These are phyloP conservation scores for Ascocoryne sarcoides DNA, from an alignment of 2,329 filamentous ascomycete genomes.

Conservation along the genomic window DNA sequence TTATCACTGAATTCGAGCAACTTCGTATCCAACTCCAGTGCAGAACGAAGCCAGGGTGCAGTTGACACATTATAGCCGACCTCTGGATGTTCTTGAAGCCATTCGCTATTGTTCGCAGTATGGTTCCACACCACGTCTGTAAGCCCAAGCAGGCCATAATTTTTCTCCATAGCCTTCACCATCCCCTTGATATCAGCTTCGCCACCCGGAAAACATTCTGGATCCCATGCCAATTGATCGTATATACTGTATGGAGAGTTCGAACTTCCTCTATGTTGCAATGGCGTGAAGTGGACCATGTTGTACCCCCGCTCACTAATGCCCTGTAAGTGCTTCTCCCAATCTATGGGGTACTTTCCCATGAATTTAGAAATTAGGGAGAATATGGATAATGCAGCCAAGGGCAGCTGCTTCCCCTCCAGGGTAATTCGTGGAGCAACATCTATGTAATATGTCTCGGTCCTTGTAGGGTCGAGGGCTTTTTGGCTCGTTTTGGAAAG, in stretches of 20 bases:
- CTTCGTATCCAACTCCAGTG: conserved; percentile 69
- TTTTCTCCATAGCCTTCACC: conserved; percentile 71
- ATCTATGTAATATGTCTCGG: conserved; percentile 83
- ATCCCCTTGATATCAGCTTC: conserved; percentile 72
- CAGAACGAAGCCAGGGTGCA: conserved; percentile 66
- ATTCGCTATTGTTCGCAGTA: conserved; percentile 89
- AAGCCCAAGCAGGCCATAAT: conserved; percentile 76
- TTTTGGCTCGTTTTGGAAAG: conserved; percentile 44
- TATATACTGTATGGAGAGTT: conserved; percentile 97
- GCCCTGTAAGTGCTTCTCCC: conserved; percentile 80
- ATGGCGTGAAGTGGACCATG: conserved; percentile 96
- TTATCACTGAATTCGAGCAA: conserved; percentile 57
- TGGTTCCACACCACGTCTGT: conserved; percentile 98
- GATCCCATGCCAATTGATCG: conserved; percentile 84
- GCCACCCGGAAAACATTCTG: conserved; percentile 70
- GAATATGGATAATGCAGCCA: conserved; percentile 84
- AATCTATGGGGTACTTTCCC: conserved; percentile 83
- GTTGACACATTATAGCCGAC: conserved; percentile 91
- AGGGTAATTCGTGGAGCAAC: conserved; percentile 75
- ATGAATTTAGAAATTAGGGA: conserved; percentile 97
- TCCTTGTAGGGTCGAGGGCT: conserved; percentile 51
- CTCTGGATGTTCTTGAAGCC: conserved; percentile 90
- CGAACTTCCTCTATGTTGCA: conserved; percentile 79
- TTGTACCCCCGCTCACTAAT: conserved; percentile 93
- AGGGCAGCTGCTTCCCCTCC: conserved; percentile 63